Base-by-base conservation (phyloP, 2,329 filamentous ascomycete species). In the Paraconiothyrium sp. region DNA sequence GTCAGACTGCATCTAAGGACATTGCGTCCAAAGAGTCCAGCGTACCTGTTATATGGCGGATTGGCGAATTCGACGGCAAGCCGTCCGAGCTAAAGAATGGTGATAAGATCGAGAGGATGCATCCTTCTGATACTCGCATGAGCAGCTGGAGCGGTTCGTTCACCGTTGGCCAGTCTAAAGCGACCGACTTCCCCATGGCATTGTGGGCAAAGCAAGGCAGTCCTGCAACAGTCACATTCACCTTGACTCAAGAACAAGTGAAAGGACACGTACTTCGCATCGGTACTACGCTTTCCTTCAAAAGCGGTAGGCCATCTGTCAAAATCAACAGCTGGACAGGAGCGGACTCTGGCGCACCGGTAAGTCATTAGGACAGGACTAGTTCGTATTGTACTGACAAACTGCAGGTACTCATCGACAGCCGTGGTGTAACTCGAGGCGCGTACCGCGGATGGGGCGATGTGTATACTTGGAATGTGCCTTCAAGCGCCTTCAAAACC, bases 1-100 rank as follows among this genome's bases (percentile, higher is more conserved):
- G 67, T 2, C 60, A 67, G 39, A 68, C 61, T 9, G 46, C 58
- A 4, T 58, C 50, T 2, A 69, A 71, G 34, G 59, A 71, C 46
- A 70, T 71, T 27, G 59, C 63, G 14, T 70, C 69, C 0, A 70
- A 66, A 55, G 69, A 71, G 49, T 8, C 55, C 0, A 61, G 61
- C 13, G 41, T 61, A 1, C 27, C 61, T 20, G 62, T 65, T 4
- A 64, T 71, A 10, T 71, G 67, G 69, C 60, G 69, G 7, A 66
- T 71, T 24, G 69, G 69, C 5, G 61, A 70, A 1, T 71, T 71
- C 56, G 69, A 70, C 47, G 69, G 69, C 2, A 65, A 65, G 32
- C 69, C 69, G 2, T 64, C 66, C 37, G 69, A 71, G n/a, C 56
- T 71, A 11, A 70, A 69, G 55, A 71, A 71, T 43, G 69, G 69